These are phyloP conservation scores for Cercospora berteroae DNA, from an alignment of 2,329 filamentous ascomycete genomes.

Conservation along the genomic window DNA sequence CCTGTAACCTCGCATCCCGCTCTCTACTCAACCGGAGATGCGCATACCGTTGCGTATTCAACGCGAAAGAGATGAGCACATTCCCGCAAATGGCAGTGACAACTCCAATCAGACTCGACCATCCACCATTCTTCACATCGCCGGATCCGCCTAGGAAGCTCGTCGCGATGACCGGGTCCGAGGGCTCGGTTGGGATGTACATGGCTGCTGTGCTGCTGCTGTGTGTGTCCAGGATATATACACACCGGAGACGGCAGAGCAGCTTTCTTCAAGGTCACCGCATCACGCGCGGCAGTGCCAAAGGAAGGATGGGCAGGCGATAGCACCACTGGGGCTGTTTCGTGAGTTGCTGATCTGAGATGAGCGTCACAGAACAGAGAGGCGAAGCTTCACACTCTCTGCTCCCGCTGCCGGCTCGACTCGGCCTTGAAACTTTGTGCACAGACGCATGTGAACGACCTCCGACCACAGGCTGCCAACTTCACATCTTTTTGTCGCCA, in stretches of 20 bases:
- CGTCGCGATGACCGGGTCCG: slow-evolving; percentile 1
- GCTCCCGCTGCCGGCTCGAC: background rate
- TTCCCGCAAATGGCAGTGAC: slow-evolving; percentile 90
- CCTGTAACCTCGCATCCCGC: slow-evolving; percentile 49
- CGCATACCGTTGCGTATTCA: slow-evolving; percentile 95
- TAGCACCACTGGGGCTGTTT: background rate
- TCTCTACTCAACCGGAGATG: slow-evolving; percentile 80
- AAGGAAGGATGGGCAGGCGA: background rate
- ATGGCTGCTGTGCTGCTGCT: slow-evolving; percentile 6
- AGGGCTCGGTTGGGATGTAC: slow-evolving; percentile 3
- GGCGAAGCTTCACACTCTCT: background rate
- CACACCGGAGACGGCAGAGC: slow-evolving; percentile 6
- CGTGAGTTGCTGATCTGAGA: slow-evolving; percentile 1
- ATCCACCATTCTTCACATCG: slow-evolving; percentile 46
- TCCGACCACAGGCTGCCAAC: background rate
- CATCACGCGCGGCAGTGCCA: background rate
- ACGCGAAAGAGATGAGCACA: slow-evolving; percentile 86
- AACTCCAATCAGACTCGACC: slow-evolving; percentile 95
- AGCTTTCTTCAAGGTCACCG: background rate
- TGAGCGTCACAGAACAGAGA: background rate
- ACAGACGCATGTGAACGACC: background rate
- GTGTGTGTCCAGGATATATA: background rate
- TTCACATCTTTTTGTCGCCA: background rate
- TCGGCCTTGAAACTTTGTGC: slow-evolving; percentile 2
- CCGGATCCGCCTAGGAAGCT: slow-evolving; percentile 9